Conservation (phyloP, 176 grass and related monocot species). For the Bothriochloa decipiens region DNA sequence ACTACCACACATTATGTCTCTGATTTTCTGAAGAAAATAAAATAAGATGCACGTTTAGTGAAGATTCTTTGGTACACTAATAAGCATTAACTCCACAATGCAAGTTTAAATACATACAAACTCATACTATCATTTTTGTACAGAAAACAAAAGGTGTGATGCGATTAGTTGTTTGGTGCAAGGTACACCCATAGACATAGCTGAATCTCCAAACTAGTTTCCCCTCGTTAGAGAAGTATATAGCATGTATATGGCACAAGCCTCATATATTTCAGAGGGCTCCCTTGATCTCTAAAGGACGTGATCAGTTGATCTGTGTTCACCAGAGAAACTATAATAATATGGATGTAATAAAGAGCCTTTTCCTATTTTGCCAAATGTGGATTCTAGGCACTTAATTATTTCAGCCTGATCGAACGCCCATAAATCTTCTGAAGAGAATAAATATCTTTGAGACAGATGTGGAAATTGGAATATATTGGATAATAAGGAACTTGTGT, state of each 20-base stretch:
- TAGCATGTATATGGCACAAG: neutral
- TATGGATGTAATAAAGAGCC: slow-evolving; percentile 20
- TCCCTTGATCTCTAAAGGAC: slow-evolving; percentile 3
- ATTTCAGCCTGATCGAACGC: slow-evolving; percentile 2
- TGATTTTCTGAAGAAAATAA: slow-evolving; percentile 13
- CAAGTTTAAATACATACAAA: neutral
- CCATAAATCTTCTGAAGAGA: slow-evolving; percentile 39
- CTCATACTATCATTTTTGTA: neutral
- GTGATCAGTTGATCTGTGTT: neutral
- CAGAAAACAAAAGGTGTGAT: neutral
- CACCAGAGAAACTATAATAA: slow-evolving; percentile 11
- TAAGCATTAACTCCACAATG: neutral
- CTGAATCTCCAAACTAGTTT: neutral
- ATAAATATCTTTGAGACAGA: slow-evolving; percentile 53
- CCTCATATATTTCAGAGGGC: neutral
- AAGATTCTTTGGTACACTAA: slow-evolving; percentile 1
- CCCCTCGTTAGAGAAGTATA: neutral
- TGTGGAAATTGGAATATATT: slow-evolving; percentile 34
- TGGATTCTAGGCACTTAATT: slow-evolving; percentile 39
- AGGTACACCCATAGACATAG: neutral
- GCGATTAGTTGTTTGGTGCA: neutral
- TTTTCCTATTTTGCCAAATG: slow-evolving; percentile 55
- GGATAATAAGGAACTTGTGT: slow-evolving; percentile 22
- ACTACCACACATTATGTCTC: slow-evolving; percentile 35
- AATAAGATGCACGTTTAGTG: neutral